Conservation (phyloP, 2,329 filamentous ascomycete genomes). For the Arthroderma sp. region DNA sequence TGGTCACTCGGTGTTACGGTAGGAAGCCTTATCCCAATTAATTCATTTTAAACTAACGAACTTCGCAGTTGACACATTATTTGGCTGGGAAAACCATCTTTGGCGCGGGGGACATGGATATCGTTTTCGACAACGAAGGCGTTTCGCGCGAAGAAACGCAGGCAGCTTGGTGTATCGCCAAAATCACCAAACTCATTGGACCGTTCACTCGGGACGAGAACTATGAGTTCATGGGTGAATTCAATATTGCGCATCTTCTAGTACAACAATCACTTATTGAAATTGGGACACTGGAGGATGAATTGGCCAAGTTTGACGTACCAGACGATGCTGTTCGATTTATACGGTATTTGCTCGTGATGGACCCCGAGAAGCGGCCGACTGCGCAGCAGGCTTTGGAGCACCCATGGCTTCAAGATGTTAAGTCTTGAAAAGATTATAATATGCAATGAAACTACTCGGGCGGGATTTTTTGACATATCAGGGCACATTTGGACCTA, state of each 20-base stretch:
- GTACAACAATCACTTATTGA: slow-evolving; percentile 4
- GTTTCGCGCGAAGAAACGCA: neutral
- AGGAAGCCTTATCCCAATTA: neutral
- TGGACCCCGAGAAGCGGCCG: slow-evolving; percentile 6
- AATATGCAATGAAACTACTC: no score
- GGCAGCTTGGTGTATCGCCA: neutral
- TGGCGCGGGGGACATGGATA: neutral
- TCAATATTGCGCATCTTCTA: neutral
- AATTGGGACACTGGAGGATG: slow-evolving; percentile 6
- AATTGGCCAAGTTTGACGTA: slow-evolving; percentile 3
- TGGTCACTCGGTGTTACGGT: slow-evolving; percentile 11
- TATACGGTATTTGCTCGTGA: slow-evolving; percentile 4
- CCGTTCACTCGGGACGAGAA: neutral
- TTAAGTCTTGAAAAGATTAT: neutral
- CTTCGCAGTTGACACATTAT: neutral
- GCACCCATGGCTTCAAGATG: slow-evolving; percentile 8
- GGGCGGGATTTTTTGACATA: no score
- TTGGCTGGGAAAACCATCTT: neutral
- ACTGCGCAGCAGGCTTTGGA: slow-evolving; percentile 6
- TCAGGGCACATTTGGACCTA: no score
- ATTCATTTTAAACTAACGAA: no score
- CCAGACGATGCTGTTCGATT: slow-evolving; percentile 5
- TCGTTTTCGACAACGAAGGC: neutral
- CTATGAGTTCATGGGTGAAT: neutral
- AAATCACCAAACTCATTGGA: neutral